These are phyloP conservation scores for Fusarium nodosum DNA, from an alignment of 2,329 filamentous ascomycete genomes.

Conservation along the genomic window DNA sequence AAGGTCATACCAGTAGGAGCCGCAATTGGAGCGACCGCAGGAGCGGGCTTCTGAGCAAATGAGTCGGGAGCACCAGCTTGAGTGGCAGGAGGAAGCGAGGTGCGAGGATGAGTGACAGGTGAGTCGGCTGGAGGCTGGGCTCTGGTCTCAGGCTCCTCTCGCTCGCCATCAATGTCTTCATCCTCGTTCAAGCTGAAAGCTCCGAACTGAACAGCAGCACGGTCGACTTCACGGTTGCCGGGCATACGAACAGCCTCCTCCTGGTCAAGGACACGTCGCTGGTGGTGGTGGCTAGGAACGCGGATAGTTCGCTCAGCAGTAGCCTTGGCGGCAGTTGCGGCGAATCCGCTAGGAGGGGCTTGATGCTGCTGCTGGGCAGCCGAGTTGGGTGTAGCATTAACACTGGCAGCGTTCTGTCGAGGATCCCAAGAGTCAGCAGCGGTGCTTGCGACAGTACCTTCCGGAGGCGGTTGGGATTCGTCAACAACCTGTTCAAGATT, in stretches of 20 bases:
- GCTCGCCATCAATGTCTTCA: slow-evolving; percentile 92
- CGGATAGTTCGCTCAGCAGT: slow-evolving; percentile 73
- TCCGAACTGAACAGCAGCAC: slow-evolving; percentile 94
- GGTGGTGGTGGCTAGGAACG: slow-evolving; percentile 75
- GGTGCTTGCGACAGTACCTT: slow-evolving; percentile 89
- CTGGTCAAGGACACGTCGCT: slow-evolving; percentile 90
- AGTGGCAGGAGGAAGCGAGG: slow-evolving; percentile 83
- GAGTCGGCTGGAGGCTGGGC: slow-evolving; percentile 94
- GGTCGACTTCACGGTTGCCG: slow-evolving; percentile 93
- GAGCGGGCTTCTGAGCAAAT: slow-evolving; percentile 68
- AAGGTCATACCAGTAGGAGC: slow-evolving; percentile 52
- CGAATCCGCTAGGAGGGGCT: slow-evolving; percentile 75
- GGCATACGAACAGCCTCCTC: slow-evolving; percentile 99
- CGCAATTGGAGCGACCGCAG: slow-evolving; percentile 59
- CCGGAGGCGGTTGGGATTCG: slow-evolving; percentile 80
- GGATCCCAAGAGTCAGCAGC: slow-evolving; percentile 87
- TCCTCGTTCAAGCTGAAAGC: slow-evolving; percentile 91
- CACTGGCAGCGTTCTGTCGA: slow-evolving; percentile 69
- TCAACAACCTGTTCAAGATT: slow-evolving; percentile 94
- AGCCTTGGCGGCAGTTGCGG: slow-evolving; percentile 85
- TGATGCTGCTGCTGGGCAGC: slow-evolving; percentile 73
- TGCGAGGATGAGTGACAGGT: slow-evolving; percentile 85
- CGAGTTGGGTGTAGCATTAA: slow-evolving; percentile 75
- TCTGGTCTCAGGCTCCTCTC: slow-evolving; percentile 95
- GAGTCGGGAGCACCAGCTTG: slow-evolving; percentile 69